These are phyloP conservation scores for Tolypocladium ovalisporum DNA, from an alignment of 2,329 filamentous ascomycete species.

Conservation along the genomic window DNA sequence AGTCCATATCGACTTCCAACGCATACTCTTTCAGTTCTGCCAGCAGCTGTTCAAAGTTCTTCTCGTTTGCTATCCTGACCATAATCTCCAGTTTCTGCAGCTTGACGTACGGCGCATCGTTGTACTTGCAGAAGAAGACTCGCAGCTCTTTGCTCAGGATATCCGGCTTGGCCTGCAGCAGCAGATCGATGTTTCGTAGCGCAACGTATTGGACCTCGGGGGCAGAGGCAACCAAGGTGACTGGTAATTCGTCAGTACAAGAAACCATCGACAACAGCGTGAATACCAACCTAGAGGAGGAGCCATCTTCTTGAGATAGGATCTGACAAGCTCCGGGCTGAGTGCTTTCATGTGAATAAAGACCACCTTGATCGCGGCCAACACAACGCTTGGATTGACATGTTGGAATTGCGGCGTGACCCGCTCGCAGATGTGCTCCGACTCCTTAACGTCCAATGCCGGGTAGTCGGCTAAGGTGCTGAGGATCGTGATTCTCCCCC, in stretches of 20 bases:
- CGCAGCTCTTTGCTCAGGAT: conserved; percentile 95
- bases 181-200: conserved; percentile 86
- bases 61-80: conserved; percentile 96
- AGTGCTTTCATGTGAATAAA: conserved; percentile 91
- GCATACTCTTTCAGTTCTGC: conserved; percentile 96
- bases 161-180: conserved; percentile 91
- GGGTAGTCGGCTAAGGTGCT: conserved; percentile 83
- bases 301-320: conserved; percentile 97
- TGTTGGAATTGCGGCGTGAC: conserved; percentile 97
- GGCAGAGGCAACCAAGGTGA: conserved; percentile 88
- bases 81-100: conserved; percentile 97
- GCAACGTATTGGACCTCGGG: conserved; percentile 98
- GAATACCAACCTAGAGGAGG: conserved; percentile 67
- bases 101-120: conserved; percentile 95
- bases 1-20: conserved; percentile 98
- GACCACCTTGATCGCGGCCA: conserved; percentile 95
- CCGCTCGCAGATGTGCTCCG: conserved; percentile 95
- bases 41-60: conserved; percentile 88
- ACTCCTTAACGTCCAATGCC: conserved; percentile 81
- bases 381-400: conserved; percentile 90
- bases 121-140: conserved; percentile 99
- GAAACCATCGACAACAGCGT: not conserved
- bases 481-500: conserved; percentile 90
- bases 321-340: conserved; percentile 64
- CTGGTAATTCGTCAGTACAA: conserved; percentile 29